Conservation (phyloP, 2,329 filamentous ascomycete species). For the Stemphylium vesicarium region DNA sequence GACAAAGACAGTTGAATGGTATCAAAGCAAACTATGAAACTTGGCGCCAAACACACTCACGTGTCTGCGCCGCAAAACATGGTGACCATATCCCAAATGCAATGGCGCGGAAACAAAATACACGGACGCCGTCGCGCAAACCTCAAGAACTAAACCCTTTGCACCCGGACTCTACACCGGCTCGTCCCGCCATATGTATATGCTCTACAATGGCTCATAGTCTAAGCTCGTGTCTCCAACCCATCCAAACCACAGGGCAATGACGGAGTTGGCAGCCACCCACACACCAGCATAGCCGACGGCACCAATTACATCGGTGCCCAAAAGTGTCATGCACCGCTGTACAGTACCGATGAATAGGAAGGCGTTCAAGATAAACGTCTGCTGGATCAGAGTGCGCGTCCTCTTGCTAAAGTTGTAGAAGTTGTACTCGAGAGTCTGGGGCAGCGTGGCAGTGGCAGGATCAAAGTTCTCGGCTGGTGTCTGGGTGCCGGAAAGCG, state of each 20-base stretch:
- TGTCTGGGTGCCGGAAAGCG: slow-evolving; percentile 55
- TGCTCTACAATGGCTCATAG: slow-evolving; percentile 27
- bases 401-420: slow-evolving; percentile 76
- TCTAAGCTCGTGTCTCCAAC: slow-evolving; percentile 51
- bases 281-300: slow-evolving; percentile 76
- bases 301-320: slow-evolving; percentile 74
- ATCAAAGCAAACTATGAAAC: not conserved
- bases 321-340: slow-evolving; percentile 71
- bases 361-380: slow-evolving; percentile 55
- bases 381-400: slow-evolving; percentile 62
- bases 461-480: slow-evolving; percentile 67
- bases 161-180: not conserved
- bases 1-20: not conserved
- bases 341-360: slow-evolving; percentile 64
- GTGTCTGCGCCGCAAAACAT: not conserved
- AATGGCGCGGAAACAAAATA: not conserved
- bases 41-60: not conserved
- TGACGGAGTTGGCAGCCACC: slow-evolving; percentile 68
- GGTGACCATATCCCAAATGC: not conserved
- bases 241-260: slow-evolving; percentile 64
- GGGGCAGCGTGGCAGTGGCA: slow-evolving; percentile 66
- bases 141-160: not conserved
- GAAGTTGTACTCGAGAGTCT: slow-evolving; percentile 75
- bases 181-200: no score
- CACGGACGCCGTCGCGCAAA: not conserved